Percentiles rank a stretch among this genome's conserved stretches.
These are phyloP conservation scores for Pyrenula aspistea DNA, from an alignment of 495 filamentous ascomycete genomes.

Conservation along the genomic window DNA sequence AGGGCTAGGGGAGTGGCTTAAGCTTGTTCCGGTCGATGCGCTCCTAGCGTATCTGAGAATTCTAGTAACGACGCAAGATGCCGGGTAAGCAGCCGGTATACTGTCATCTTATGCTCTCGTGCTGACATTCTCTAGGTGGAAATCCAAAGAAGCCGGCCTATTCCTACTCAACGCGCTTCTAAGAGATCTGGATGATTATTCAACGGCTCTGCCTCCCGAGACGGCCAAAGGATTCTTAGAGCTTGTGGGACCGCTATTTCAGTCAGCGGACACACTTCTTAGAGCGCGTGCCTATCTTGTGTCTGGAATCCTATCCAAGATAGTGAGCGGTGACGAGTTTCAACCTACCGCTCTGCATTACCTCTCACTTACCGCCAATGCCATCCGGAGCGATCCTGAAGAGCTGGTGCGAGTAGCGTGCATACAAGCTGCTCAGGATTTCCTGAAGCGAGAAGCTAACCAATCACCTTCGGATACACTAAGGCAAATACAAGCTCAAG, in stretches of 20 bases:
- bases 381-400: slow-evolving; percentile 43
- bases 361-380: slow-evolving; percentile 62
- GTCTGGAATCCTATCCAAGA: slow-evolving; percentile 58
- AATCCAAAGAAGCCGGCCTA: slow-evolving; percentile 63
- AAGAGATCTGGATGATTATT: slow-evolving; percentile 66
- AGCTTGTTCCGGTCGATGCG: slow-evolving; percentile 54
- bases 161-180: slow-evolving; percentile 72
- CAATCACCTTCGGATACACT: slow-evolving; percentile 29
- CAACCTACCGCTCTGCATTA: slow-evolving; percentile 44
- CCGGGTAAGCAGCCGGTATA: slow-evolving; percentile 33
- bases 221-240: slow-evolving; percentile 60
- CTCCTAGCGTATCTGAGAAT: slow-evolving; percentile 60
- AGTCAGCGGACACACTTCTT: slow-evolving; percentile 54
- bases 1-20: slow-evolving; percentile 73
- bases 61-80: slow-evolving; percentile 42
- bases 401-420: slow-evolving; percentile 87
- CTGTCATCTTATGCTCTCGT: neutral
- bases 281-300: slow-evolving; percentile 77
- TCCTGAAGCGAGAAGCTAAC: slow-evolving; percentile 42
- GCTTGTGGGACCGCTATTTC: slow-evolving; percentile 67
- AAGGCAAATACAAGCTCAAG: slow-evolving; percentile 52
- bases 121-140: slow-evolving; percentile 38
- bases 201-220: slow-evolving; percentile 50
- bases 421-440: slow-evolving; percentile 78
- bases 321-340: slow-evolving; percentile 38